A percentile compares a stretch with the other conserved stretches of the same genome.
phyloP scores from a whole-genome alignment of 768 basidiomycete species.

The Kwoniella bestiolae region DNA sequence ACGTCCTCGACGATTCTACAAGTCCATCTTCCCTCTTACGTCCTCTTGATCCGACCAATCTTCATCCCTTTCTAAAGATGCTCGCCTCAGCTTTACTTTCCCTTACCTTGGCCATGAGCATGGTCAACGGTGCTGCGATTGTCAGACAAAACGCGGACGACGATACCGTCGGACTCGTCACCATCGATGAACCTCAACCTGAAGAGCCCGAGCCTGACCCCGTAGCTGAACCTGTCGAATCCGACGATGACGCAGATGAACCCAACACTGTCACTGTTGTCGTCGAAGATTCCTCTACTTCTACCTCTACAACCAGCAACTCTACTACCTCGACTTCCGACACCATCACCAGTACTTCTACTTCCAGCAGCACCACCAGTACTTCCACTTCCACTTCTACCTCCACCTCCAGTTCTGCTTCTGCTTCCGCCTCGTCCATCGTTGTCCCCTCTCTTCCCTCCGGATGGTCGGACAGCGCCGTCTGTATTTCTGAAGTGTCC shows the following conservation, averaged over 20 bases:
- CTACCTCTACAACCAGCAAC: neutral
- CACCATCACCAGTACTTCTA: neutral
- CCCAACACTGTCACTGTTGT: neutral
- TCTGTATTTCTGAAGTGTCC: conserved; percentile 25
- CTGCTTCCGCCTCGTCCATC: conserved; percentile 6
- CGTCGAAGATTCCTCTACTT: neutral
- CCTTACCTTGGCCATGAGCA: neutral
- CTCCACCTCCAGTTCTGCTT: neutral
- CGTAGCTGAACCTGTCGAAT: neutral
- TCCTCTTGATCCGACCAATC: neutral
- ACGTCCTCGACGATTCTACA: neutral
- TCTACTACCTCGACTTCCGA: neutral
- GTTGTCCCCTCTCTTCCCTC: conserved; percentile 10
- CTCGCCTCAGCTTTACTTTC: neutral
- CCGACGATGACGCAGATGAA: neutral
- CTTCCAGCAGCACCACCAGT: neutral
- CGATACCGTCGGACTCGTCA: conserved; percentile 1
- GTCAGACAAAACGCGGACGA: conserved; percentile 1
- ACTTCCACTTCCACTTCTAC: neutral
- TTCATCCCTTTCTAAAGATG: neutral
- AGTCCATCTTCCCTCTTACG: neutral
- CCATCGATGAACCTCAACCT: conserved; percentile 11
- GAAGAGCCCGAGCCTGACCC: too few species aligned
- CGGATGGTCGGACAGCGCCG: conserved; percentile 20
- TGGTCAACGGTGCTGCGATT: conserved; percentile 14